Conservation (phyloP, 2,329 filamentous ascomycete genomes). For the Aspergillus hortae region DNA sequence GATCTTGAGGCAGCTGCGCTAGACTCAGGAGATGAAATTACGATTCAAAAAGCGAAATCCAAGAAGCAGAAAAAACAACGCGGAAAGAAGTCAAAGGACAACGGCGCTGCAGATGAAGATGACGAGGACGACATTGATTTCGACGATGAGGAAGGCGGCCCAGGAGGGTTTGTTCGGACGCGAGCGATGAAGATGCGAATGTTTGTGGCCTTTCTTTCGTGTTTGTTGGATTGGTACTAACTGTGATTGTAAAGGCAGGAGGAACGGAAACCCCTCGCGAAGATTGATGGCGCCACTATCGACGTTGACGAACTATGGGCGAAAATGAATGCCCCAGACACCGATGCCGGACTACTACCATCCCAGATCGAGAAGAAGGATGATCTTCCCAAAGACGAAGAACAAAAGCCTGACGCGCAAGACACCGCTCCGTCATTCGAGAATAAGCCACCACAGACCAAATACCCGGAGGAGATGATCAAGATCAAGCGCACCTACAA, state of each 20-base stretch:
- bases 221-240: not conserved
- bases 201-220: constrained; percentile 24
- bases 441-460: constrained; percentile 7
- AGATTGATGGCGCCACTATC: constrained; percentile 50
- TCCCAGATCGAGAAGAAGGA: constrained; percentile 16
- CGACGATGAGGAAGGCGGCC: constrained; percentile 42
- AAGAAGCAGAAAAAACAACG: constrained; percentile 39
- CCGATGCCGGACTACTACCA: constrained; percentile 8
- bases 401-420: constrained; percentile 14
- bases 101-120: constrained; percentile 30
- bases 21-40: constrained; percentile 56
- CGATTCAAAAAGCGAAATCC: constrained; percentile 48
- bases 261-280: constrained; percentile 47
- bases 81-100: constrained; percentile 26
- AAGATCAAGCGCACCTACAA: constrained; percentile 57
- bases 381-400: constrained; percentile 5
- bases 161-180: constrained; percentile 52
- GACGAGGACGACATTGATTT: constrained; percentile 34
- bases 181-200: constrained; percentile 50
- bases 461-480: constrained; percentile 44
- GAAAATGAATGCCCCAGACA: constrained; percentile 44
- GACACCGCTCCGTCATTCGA: constrained; percentile 12
- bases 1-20: constrained; percentile 37
- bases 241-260: constrained; percentile 35
- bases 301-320: constrained; percentile 56